Conservation (phyloP, 1,284 basidiomycete species). For the Austroboletus novae-zelandiae region DNA sequence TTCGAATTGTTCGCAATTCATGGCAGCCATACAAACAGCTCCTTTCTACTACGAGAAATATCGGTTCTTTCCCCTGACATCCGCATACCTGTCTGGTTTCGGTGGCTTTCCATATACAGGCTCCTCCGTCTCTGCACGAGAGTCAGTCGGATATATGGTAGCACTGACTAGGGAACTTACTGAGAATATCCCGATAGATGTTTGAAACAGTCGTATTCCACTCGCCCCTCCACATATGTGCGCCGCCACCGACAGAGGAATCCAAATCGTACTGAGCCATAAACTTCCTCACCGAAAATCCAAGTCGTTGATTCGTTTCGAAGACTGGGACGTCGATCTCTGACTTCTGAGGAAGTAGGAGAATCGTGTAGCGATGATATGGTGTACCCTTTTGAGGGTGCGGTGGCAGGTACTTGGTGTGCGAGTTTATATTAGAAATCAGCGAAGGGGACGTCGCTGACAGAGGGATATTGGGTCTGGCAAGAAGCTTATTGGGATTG, state of each 20-base stretch:
- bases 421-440: slow-evolving; percentile 43
- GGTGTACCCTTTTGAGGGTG: slow-evolving; percentile 84
- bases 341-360: slow-evolving; percentile 71
- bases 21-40: not conserved
- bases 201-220: slow-evolving; percentile 69
- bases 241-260: slow-evolving; percentile 59
- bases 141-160: slow-evolving; percentile 4
- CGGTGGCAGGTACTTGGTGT: slow-evolving; percentile 79
- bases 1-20: too few relatives aligned
- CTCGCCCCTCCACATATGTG: slow-evolving; percentile 81
- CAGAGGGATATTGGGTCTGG: slow-evolving; percentile 79
- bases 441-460: slow-evolving; percentile 51
- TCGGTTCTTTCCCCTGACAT: slow-evolving; percentile 52
- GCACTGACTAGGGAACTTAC: slow-evolving; percentile 44
- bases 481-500: not conserved
- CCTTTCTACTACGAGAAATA: slow-evolving; percentile 37
- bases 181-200: slow-evolving; percentile 67
- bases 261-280: slow-evolving; percentile 53
- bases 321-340: slow-evolving; percentile 40
- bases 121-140: slow-evolving; percentile 52
- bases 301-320: slow-evolving; percentile 41
- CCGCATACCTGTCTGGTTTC: slow-evolving; percentile 58
- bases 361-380: slow-evolving; percentile 81
- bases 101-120: slow-evolving; percentile 64
- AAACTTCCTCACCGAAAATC: slow-evolving; percentile 70